Conservation (phyloP, 768 basidiomycete species). For the Phlebiopsis flavidoalba region DNA sequence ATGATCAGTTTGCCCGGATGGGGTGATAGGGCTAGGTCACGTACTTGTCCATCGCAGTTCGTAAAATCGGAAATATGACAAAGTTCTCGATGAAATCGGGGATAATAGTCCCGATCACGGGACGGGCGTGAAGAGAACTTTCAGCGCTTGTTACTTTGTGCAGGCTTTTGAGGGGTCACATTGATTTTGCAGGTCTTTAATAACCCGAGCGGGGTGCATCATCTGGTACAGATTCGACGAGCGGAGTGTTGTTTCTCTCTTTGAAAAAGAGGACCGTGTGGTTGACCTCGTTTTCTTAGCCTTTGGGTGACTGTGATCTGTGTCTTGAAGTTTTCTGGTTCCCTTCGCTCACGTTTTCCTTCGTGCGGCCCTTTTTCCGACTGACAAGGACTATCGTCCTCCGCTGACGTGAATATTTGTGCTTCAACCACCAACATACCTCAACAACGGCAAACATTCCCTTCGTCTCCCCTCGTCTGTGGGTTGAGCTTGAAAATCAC, state of each 20-base stretch:
- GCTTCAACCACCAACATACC: too few species aligned
- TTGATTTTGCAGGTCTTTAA: not conserved
- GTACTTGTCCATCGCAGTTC: slow-evolving; percentile 48
- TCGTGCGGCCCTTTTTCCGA: slow-evolving; percentile 29
- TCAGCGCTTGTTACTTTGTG: slow-evolving; percentile 39
- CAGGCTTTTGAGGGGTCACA: slow-evolving; percentile 16
- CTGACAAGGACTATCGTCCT: slow-evolving; percentile 11
- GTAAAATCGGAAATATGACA: slow-evolving; percentile 44
- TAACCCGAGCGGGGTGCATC: too few species aligned
- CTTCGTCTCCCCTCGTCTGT: slow-evolving; percentile 30
- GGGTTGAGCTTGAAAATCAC: slow-evolving; percentile 42
- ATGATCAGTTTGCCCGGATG: not conserved
- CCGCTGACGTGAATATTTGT: too few species aligned
- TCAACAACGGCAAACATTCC: slow-evolving; percentile 36
- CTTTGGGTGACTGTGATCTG: too few species aligned
- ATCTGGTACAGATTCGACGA: not conserved
- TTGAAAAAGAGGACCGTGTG: not conserved
- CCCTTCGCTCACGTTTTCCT: too few species aligned
- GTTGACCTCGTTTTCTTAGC: too few species aligned
- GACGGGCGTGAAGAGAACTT: too few species aligned
- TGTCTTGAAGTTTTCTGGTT: too few species aligned
- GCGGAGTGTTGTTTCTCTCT: not conserved
- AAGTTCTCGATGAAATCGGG: slow-evolving; percentile 47
- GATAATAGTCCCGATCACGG: slow-evolving; percentile 50
- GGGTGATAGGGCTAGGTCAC: slow-evolving; percentile 11